Evolutionary conservation across 768 basidiomycete genomes (phyloP).

Genomic region (Cystobasidium ongulense): DNA sequence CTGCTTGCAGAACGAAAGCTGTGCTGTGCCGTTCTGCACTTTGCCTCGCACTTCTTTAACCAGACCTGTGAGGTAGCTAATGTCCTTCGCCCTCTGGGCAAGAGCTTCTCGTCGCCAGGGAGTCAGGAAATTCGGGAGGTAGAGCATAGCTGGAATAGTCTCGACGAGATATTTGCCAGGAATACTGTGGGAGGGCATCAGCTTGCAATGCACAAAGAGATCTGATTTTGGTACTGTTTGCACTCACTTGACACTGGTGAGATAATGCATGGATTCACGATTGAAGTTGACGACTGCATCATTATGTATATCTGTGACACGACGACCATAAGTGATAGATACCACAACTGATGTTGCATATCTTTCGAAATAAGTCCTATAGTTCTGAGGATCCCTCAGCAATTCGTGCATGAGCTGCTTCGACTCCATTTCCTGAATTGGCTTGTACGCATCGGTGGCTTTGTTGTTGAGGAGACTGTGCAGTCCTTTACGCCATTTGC

Average conservation of each 20-base stretch:
- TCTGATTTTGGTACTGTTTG: background rate
- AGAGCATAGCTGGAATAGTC: conserved; percentile 33
- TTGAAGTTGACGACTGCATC: conserved; percentile 34
- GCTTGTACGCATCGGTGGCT: conserved; percentile 37
- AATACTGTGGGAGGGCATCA: conserved; percentile 17
- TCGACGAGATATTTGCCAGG: conserved; percentile 39
- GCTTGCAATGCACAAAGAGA: background rate
- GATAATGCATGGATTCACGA: conserved; percentile 21
- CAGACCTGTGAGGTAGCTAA: conserved; percentile 31
- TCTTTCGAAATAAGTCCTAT: conserved; percentile 35
- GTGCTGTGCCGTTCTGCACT: conserved; percentile 18
- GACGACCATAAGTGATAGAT: conserved; percentile 30
- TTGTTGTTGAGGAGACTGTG: conserved; percentile 31
- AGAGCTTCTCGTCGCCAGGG: conserved; percentile 34
- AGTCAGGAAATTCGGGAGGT: conserved; percentile 37
- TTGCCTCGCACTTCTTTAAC: conserved; percentile 36
- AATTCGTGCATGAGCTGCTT: conserved; percentile 38
- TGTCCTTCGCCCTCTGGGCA: conserved; percentile 30
- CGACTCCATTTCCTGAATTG: conserved; percentile 38
- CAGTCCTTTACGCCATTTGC: conserved; percentile 36
- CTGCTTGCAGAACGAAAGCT: conserved; percentile 29
- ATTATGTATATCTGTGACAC: conserved; percentile 32
- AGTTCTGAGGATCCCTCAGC: conserved; percentile 24
- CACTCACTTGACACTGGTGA: conserved; percentile 32
- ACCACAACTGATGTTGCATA: conserved; percentile 35